Percentiles rank a stretch among this genome's conserved stretches.
Conservation (phyloP, 1,139 yeast species). For the Hyphopichia fennica region DNA sequence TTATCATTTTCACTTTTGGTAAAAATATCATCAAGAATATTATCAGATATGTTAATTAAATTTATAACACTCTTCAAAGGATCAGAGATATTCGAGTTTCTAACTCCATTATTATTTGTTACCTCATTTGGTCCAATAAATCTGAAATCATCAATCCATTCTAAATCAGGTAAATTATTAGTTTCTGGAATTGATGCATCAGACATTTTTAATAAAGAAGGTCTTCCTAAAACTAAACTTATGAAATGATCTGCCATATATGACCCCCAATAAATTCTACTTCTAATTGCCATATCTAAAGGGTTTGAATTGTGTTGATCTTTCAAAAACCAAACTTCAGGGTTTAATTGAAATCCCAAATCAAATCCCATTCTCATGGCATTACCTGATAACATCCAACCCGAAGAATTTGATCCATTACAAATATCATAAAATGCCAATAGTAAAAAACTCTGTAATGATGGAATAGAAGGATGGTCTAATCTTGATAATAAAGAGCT, state of each 20-base stretch:
- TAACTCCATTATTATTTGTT: slow-evolving; percentile 19
- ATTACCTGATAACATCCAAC: slow-evolving; percentile 63
- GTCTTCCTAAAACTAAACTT: slow-evolving; percentile 58
- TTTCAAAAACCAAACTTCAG: slow-evolving; percentile 53
- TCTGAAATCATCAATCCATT: slow-evolving; percentile 52
- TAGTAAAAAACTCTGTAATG: slow-evolving; percentile 49
- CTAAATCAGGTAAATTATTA: slow-evolving; percentile 59
- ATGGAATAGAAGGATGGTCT: slow-evolving; percentile 42
- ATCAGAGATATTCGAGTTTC: slow-evolving; percentile 41
- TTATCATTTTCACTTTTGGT: slow-evolving; percentile 30
- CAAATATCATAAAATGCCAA: slow-evolving; percentile 60
- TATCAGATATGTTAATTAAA: slow-evolving; percentile 52
- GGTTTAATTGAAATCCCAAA: slow-evolving; percentile 63
- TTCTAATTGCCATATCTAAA: slow-evolving; percentile 53
- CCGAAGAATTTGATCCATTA: slow-evolving; percentile 54
- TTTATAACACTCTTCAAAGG: slow-evolving; percentile 49
- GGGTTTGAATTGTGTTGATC: slow-evolving; percentile 28
- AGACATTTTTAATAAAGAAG: slow-evolving; percentile 53
- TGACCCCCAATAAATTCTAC: slow-evolving; percentile 68
- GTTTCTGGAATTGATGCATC: slow-evolving; percentile 65
- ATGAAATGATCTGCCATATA: slow-evolving; percentile 66
- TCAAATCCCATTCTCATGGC: slow-evolving; percentile 68
- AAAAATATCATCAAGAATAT: slow-evolving; percentile 55
- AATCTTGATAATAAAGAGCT: slow-evolving; percentile 38
- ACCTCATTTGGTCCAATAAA: slow-evolving; percentile 27